Evolutionary conservation across 2,329 filamentous ascomycete species (phyloP).

Genomic region (Sphaceloma murrayae): DNA sequence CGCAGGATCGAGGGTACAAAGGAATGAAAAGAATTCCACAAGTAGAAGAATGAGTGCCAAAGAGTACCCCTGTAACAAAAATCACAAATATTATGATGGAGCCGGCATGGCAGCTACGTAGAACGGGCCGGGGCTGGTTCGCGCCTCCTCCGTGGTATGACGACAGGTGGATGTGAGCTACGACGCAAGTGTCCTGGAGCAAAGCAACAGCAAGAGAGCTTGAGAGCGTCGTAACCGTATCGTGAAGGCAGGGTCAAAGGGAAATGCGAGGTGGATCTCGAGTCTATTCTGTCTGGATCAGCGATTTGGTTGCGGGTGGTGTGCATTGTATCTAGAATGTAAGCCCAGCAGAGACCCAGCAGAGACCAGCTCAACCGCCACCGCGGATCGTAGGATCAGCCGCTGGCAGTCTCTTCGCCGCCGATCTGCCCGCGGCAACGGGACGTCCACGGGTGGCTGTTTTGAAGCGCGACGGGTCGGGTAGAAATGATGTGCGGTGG

Average conservation of each 20-base stretch:
- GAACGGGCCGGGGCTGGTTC: constrained; percentile 7
- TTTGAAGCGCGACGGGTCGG: too few species aligned
- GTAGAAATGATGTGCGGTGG: too few species aligned
- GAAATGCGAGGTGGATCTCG: too few species aligned
- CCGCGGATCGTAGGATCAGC: too few species aligned
- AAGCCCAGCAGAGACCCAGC: too few species aligned
- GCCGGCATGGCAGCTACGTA: constrained; percentile 10
- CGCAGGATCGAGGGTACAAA: constrained; percentile 6
- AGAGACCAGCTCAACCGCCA: too few species aligned
- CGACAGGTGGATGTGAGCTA: constrained; percentile 1
- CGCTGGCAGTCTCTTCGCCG: constrained; percentile 4
- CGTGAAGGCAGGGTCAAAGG: too few species aligned
- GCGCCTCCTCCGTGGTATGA: constrained; percentile 4
- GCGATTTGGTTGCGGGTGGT: too few species aligned
- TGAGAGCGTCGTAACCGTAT: too few species aligned
- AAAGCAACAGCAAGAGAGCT: background rate
- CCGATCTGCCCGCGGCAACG: constrained; percentile 2
- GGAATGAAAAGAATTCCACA: constrained; percentile 8
- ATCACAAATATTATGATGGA: constrained; percentile 4
- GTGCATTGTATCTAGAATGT: too few species aligned
- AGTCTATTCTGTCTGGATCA: too few species aligned
- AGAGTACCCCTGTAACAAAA: constrained; percentile 9
- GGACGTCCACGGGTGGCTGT: too few species aligned
- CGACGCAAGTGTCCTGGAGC: constrained; percentile 1
- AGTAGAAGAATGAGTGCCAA: constrained; percentile 10